These are phyloP conservation scores for Talaromyces amestolkiae DNA, from an alignment of 2,329 filamentous ascomycete genomes.

Conservation along the genomic window DNA sequence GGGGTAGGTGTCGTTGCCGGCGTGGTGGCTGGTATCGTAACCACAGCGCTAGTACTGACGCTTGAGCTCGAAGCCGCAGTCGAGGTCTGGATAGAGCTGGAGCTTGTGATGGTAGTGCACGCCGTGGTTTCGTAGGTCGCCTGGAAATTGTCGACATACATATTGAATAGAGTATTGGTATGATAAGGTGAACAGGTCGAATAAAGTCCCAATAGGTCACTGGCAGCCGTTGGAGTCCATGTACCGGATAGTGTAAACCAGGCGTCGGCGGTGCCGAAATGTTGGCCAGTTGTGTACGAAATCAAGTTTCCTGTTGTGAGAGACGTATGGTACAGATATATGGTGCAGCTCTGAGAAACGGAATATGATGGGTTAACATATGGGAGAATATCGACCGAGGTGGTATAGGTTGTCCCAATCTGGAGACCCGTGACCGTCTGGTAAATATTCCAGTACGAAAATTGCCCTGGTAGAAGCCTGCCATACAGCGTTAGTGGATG, in stretches of 20 bases:
- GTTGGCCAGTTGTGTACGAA: no score
- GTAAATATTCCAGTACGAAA: background rate
- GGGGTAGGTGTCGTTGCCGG: background rate
- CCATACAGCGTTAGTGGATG: background rate
- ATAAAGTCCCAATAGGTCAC: background rate
- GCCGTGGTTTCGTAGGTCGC: background rate
- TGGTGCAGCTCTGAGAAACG: background rate
- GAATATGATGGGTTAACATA: background rate
- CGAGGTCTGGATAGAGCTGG: background rate
- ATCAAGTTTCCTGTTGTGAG: background rate
- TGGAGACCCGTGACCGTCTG: background rate
- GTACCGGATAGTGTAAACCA: slow-evolving; percentile 3
- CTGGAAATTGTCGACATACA: slow-evolving; percentile 2
- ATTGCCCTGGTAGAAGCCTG: background rate
- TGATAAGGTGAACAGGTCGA: background rate
- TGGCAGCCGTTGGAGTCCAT: background rate
- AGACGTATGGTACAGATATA: background rate
- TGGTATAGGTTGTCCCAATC: background rate
- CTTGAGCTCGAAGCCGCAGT: slow-evolving; percentile 2
- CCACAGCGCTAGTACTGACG: background rate
- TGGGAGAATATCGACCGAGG: background rate
- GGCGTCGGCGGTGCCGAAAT: background rate
- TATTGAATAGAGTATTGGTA: background rate
- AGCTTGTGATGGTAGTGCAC: slow-evolving; percentile 4
- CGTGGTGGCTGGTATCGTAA: background rate